Evolutionary conservation across 805 yeast species (phyloP), one percentile per base, ranked within the genome.

Genomic region (Myxozyma sirexii): DNA sequence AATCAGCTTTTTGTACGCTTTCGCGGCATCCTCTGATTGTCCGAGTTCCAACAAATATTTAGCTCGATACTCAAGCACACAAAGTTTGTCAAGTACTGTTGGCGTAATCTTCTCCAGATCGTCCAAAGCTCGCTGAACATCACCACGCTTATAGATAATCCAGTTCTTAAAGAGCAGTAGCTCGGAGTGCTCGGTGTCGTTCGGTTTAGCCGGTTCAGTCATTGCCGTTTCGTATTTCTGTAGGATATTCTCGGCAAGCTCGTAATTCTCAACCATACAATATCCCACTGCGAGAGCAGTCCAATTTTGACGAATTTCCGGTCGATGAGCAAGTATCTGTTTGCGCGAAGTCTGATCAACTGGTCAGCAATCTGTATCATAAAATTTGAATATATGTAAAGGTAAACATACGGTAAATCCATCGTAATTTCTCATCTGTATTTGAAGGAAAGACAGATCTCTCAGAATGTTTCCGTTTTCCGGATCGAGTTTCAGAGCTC

Each of bases 291-390:
- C 97, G 53, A 88, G 79, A 0, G 87, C 86, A 1, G 96, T 88
- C 97, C 97, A 92, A 70, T 90, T 88, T 62, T 93, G 91, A 65
- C 97, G 82, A 71, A 84, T 88, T 0, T 96, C 96, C 10, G 94
- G 84, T 67, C 82, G 86, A 26, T 82, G 80, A 68, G 87, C 88
- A 73, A 94, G 79, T 68, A 84, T 85, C 39, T 79, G 78, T 60
- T 82, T 84, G 68, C 97, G 82, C 1, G 93, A 81, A 10, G 76
- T 51, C 65, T 60, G 46, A 26, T 27, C 15, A 24, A n/a, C 15
- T 27, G 19, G 47, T 4, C n/a, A n/a, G n/a, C n/a, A n/a, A n/a
- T n/a, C n/a, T n/a, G n/a, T n/a, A n/a, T n/a, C n/a, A n/a, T n/a
- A n/a, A n/a, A n/a, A n/a, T n/a, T n/a, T n/a, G n/a, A n/a, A n/a